These are phyloP conservation scores for Amaranthus hypochondriacus DNA, from an alignment of 148 eudicot genomes.

Conservation along the genomic window DNA sequence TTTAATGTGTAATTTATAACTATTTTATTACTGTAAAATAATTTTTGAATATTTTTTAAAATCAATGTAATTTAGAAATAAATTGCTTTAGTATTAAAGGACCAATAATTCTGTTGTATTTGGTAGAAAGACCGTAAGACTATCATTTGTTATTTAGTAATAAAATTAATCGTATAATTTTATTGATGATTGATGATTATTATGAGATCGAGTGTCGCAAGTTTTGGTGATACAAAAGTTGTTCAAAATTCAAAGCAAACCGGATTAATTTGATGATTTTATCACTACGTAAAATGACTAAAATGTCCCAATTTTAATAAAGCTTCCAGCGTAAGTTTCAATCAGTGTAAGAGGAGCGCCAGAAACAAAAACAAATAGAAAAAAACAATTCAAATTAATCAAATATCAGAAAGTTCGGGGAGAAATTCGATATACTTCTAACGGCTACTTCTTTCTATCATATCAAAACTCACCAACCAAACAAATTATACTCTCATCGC, in stretches of 20 bases:
- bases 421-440: neutral
- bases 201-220: too few relatives aligned
- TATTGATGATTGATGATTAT: too few relatives aligned
- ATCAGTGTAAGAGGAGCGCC: conserved; percentile 23
- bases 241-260: neutral
- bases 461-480: neutral
- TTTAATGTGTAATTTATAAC: too few relatives aligned
- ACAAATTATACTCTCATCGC: neutral
- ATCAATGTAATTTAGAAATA: too few relatives aligned
- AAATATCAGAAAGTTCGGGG: neutral
- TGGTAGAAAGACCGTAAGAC: too few relatives aligned
- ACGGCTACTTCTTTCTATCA: conserved; percentile 24
- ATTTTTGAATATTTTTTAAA: too few relatives aligned
- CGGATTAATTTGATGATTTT: neutral
- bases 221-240: neutral
- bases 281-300: neutral
- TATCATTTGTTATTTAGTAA: too few relatives aligned
- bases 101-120: too few relatives aligned
- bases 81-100: too few relatives aligned
- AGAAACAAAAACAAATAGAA: conserved; percentile 1
- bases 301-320: conserved; percentile 1
- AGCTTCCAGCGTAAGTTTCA: conserved; percentile 20
- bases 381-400: neutral
- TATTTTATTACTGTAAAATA: too few relatives aligned
- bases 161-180: too few relatives aligned